Conservation (phyloP, 83 land plant species). For the Picea mariana region DNA sequence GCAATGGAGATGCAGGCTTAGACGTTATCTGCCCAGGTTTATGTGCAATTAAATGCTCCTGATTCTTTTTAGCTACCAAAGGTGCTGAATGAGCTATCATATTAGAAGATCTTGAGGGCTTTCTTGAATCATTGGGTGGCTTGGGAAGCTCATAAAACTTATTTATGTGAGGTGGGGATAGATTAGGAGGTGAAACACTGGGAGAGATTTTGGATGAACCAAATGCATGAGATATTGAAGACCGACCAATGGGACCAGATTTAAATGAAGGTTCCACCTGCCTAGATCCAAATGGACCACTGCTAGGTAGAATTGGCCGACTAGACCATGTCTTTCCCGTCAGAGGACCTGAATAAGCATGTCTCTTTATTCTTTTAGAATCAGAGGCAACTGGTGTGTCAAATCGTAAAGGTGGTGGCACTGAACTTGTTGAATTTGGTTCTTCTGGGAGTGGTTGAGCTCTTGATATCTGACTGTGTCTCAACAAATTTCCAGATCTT, state of each 20-base stretch:
- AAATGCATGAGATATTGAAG: conserved; percentile 22
- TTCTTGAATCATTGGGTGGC: conserved; percentile 38
- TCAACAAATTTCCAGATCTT: conserved; percentile 3
- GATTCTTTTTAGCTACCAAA: conserved; percentile 9
- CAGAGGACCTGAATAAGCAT: conserved; percentile 62
- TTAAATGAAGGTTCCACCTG: conserved; percentile 19
- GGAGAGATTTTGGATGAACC: conserved; percentile 41
- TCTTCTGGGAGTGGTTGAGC: conserved; percentile 17
- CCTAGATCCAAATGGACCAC: conserved; percentile 33
- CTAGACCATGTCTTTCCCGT: conserved; percentile 34
- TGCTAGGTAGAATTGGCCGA: conserved; percentile 26
- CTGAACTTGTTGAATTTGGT: conserved; percentile 13
- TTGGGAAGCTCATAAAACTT: conserved; percentile 74
- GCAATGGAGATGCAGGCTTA: conserved; percentile 50
- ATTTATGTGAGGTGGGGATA: conserved; percentile 54
- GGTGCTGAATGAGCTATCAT: conserved; percentile 50
- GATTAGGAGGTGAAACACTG: conserved; percentile 34
- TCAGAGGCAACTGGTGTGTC: conserved; percentile 32
- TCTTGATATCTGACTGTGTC: background rate
- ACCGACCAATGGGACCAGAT: conserved; percentile 22
- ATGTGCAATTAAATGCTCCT: conserved; percentile 20
- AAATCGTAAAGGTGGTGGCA: conserved; percentile 34
- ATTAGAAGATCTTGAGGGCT: conserved; percentile 20
- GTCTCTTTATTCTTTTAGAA: conserved; percentile 38
- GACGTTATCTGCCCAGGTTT: conserved; percentile 7